Evolutionary conservation across 108 stramenopile species (phyloP).

Genomic region (Schizochytrium sp.): DNA sequence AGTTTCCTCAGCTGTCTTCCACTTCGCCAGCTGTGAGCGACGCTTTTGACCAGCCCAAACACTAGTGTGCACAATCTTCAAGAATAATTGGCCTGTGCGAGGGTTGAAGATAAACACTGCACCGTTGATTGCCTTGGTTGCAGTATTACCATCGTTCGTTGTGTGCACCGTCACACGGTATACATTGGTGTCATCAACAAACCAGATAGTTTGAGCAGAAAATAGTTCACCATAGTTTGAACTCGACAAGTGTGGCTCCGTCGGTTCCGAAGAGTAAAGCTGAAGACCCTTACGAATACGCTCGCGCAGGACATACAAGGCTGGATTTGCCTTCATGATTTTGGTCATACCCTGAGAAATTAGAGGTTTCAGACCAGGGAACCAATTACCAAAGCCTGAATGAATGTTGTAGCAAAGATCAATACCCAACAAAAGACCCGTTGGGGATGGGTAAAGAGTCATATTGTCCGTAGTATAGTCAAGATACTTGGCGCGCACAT

Average conservation of each 20-base stretch:
- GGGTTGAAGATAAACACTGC: constrained; percentile 99
- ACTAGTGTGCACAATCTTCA: constrained; percentile 98
- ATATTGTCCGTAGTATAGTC: constrained; percentile 99
- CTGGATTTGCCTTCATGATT: constrained; percentile 99
- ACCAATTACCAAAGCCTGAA: constrained; percentile 95
- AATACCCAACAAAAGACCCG: constrained; percentile 92
- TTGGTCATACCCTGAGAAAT: constrained; percentile 99
- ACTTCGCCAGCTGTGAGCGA: constrained; percentile 97
- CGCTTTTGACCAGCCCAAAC: constrained; percentile 99
- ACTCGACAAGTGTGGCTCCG: constrained; percentile 97
- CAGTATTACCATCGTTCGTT: constrained; percentile 98
- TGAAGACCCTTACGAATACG: constrained; percentile 99
- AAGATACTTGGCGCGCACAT: constrained; percentile 95
- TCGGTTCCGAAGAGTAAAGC: constrained; percentile 98
- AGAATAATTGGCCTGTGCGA: constrained; percentile 94
- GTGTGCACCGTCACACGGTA: constrained; percentile 99
- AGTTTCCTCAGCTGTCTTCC: constrained; percentile 99
- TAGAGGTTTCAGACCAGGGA: constrained; percentile 97
- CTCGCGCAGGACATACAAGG: constrained; percentile 98
- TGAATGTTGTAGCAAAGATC: constrained; percentile 98
- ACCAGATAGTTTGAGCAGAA: constrained; percentile 98
- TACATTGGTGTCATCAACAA: constrained; percentile 99
- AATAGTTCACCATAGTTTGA: constrained; percentile 99
- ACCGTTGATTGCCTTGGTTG: constrained; percentile 99
- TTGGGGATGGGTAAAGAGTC: constrained; percentile 98